Conservation (phyloP, 495 filamentous ascomycete species). For the Astrocystis sublimbata region DNA sequence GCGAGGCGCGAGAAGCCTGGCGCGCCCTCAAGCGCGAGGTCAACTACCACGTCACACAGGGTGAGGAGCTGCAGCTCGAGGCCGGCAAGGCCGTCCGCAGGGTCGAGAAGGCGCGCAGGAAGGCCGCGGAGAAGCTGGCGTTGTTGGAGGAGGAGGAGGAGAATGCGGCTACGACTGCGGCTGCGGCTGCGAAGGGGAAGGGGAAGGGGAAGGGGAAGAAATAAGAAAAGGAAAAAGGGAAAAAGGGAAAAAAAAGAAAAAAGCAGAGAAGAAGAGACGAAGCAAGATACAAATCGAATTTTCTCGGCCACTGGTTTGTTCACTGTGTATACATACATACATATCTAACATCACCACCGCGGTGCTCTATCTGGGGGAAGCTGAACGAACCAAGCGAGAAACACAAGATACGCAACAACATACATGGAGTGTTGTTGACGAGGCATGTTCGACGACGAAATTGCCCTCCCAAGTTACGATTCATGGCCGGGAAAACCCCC, state of each 20-base stretch:
- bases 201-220: neutral
- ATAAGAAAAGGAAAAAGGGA: neutral
- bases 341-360: too few relatives aligned
- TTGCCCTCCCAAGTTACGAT: neutral
- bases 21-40: constrained; percentile 24
- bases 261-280: neutral
- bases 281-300: too few relatives aligned
- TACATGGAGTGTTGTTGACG: too few relatives aligned
- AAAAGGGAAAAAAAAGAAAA: neutral
- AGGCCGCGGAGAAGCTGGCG: neutral
- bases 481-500: neutral
- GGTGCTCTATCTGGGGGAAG: too few relatives aligned
- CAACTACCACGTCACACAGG: neutral
- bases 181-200: neutral
- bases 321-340: too few relatives aligned
- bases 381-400: neutral
- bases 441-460: neutral
- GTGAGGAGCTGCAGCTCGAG: constrained; percentile 15
- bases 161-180: constrained; percentile 3
- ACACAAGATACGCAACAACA: neutral
- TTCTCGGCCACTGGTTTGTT: too few relatives aligned
- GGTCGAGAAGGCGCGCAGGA: neutral
- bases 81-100: constrained; percentile 23
- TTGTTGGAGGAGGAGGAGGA: too few relatives aligned
- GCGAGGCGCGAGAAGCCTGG: constrained; percentile 52